phyloP scores from a whole-genome alignment of 331 rosid genomes.

The Quercus lobata region DNA sequence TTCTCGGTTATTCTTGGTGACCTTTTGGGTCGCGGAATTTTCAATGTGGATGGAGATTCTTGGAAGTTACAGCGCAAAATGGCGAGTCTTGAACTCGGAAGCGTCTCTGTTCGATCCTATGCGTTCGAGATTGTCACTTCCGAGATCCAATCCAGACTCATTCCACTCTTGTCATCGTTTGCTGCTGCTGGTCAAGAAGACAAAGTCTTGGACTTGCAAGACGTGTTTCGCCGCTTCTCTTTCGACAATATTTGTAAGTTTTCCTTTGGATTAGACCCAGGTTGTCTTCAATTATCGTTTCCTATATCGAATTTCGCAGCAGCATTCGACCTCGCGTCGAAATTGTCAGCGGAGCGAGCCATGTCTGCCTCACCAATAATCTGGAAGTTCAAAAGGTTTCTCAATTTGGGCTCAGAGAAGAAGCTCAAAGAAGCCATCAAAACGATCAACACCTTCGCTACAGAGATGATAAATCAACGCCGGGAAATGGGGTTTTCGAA shows the following conservation, averaged over 20 bases:
- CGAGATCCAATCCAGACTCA: constrained; percentile 45
- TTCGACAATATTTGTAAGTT: constrained; percentile 77
- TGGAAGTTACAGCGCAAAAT: constrained; percentile 85
- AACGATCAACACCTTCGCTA: constrained; percentile 40
- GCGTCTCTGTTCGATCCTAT: constrained; percentile 51
- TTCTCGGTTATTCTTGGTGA: constrained; percentile 80
- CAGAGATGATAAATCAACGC: constrained; percentile 34
- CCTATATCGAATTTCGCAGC: constrained; percentile 45
- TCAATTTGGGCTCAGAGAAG: constrained; percentile 63
- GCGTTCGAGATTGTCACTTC: constrained; percentile 44
- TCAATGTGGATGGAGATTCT: constrained; percentile 68
- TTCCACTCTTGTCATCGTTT: constrained; percentile 37
- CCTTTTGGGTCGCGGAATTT: constrained; percentile 77
- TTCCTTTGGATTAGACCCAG: constrained; percentile 84
- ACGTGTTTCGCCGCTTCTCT: constrained; percentile 62
- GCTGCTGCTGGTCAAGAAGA: background rate
- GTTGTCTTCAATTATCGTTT: constrained; percentile 43
- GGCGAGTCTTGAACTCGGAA: constrained; percentile 76
- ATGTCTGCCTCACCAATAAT: constrained; percentile 46
- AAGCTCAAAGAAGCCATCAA: constrained; percentile 44
- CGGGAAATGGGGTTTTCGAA: constrained; percentile 15
- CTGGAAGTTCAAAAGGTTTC: constrained; percentile 60
- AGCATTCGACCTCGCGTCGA: constrained; percentile 61
- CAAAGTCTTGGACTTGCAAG: constrained; percentile 54
- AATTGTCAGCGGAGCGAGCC: constrained; percentile 67